Evolutionary conservation across 2,329 filamentous ascomycete species (phyloP).

Genomic region (Phialophora macrospora): DNA sequence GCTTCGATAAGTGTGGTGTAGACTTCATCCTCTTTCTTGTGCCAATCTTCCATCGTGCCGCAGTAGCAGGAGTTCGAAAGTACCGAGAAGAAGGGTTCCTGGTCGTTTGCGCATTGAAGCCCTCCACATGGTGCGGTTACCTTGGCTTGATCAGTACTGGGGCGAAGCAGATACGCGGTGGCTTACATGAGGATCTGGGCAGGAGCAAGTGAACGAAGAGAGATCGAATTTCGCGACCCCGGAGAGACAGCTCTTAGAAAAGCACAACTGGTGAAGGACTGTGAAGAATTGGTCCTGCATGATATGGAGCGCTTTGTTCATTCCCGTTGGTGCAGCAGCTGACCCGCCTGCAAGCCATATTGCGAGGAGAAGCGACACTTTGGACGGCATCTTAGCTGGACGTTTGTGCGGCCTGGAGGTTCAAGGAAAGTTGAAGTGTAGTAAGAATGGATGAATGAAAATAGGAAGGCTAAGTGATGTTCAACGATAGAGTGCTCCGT

Average conservation of each 20-base stretch:
- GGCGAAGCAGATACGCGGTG: not conserved
- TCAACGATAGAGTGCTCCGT: not conserved
- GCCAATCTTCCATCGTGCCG: slow-evolving; percentile 23
- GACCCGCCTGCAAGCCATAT: slow-evolving; percentile 15
- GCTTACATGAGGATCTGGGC: slow-evolving; percentile 24
- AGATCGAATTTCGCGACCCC: slow-evolving; percentile 21
- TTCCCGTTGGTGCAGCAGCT: slow-evolving; percentile 25
- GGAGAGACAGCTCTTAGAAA: slow-evolving; percentile 24
- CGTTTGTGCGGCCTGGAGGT: not conserved
- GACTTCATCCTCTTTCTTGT: slow-evolving; percentile 10
- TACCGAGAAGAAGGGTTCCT: slow-evolving; percentile 29
- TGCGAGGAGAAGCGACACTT: slow-evolving; percentile 4
- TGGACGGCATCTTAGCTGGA: slow-evolving; percentile 3
- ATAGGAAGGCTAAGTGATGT: not conserved
- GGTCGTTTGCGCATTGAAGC: slow-evolving; percentile 16
- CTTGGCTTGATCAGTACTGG: slow-evolving; percentile 13
- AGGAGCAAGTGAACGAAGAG: slow-evolving; percentile 21
- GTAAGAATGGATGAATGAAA: slow-evolving; percentile 9
- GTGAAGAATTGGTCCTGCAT: not conserved
- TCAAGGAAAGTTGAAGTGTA: not conserved
- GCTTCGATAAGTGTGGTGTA: not conserved
- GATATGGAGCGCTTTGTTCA: slow-evolving; percentile 7
- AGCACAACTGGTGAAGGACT: slow-evolving; percentile 24
- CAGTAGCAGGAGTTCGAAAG: slow-evolving; percentile 27
- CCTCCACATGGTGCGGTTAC: slow-evolving; percentile 21